These are phyloP conservation scores for Aphanomyces euteiches DNA, from an alignment of 352 stramenopile genomes.

Conservation along the genomic window DNA sequence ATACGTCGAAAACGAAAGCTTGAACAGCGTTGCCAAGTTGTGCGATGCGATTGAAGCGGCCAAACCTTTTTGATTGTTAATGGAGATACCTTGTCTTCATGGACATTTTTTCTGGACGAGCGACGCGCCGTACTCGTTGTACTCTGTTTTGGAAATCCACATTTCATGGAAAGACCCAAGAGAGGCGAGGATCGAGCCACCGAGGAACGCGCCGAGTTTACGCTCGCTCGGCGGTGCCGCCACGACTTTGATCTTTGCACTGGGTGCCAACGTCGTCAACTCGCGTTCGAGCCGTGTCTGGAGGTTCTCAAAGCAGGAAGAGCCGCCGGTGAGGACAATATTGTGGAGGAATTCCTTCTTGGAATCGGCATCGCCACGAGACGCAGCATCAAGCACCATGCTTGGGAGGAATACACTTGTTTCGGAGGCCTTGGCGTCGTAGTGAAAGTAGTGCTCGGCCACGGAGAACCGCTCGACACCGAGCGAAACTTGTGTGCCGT, in stretches of 20 bases:
- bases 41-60: background rate
- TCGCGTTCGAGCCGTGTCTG: conserved; percentile 67
- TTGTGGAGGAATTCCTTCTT: conserved; percentile 81
- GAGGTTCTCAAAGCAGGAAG: conserved; percentile 81
- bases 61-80: background rate
- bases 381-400: conserved; percentile 56
- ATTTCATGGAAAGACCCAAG: conserved; percentile 98
- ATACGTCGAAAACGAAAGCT: background rate
- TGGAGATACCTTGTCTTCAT: conserved; percentile 29
- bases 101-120: conserved; percentile 98
- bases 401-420: conserved; percentile 54
- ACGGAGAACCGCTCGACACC: conserved; percentile 86
- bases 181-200: conserved; percentile 95
- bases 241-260: conserved; percentile 60
- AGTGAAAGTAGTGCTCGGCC: conserved; percentile 84
- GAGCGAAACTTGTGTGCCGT: conserved; percentile 79
- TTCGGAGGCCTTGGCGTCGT: background rate
- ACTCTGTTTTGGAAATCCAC: conserved; percentile 99
- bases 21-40: background rate
- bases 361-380: conserved; percentile 67
- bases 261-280: conserved; percentile 51
- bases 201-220: conserved; percentile 77
- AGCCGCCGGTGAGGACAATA: conserved; percentile 69
- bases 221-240: conserved; percentile 62
- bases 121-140: conserved; percentile 93